Percentiles rank a stretch among this genome's conserved stretches.
These are phyloP conservation scores for Hypomontagnella monticulosa DNA, from an alignment of 495 filamentous ascomycete genomes.

Conservation along the genomic window DNA sequence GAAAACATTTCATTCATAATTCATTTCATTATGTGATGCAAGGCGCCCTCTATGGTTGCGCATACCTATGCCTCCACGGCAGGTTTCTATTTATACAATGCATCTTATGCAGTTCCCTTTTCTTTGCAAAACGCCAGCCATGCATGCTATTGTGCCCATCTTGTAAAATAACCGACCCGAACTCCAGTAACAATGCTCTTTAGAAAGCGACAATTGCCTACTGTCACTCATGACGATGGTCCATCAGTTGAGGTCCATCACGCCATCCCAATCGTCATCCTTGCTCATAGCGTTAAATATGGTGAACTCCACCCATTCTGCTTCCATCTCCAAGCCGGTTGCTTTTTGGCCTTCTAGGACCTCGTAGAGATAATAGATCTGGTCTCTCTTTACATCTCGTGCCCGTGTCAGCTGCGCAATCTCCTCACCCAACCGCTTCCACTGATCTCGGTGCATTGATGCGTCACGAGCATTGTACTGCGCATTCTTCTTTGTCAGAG, in stretches of 20 bases:
- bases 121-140: constrained; percentile 25
- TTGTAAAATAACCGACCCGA: constrained; percentile 21
- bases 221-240: too few relatives aligned
- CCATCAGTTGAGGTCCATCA: constrained; percentile 3
- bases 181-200: constrained; percentile 8
- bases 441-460: constrained; percentile 69
- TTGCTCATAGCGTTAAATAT: constrained; percentile 54
- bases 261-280: constrained; percentile 54
- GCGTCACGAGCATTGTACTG: constrained; percentile 75
- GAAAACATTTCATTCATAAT: too few relatives aligned
- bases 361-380: constrained; percentile 89
- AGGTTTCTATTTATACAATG: constrained; percentile 28
- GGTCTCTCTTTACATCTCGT: constrained; percentile 82
- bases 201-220: too few relatives aligned
- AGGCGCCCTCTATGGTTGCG: constrained; percentile 20
- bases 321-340: constrained; percentile 69
- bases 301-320: constrained; percentile 74
- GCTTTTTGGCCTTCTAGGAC: constrained; percentile 84
- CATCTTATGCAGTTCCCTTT: constrained; percentile 27
- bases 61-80: constrained; percentile 10
- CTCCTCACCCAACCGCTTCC: constrained; percentile 69
- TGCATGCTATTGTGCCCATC: constrained; percentile 14
- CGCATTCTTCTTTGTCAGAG: constrained; percentile 65
- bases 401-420: constrained; percentile 71
- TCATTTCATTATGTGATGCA: constrained; percentile 33